Conservation (phyloP, 768 basidiomycete genomes). For the Pholiota microspora region DNA sequence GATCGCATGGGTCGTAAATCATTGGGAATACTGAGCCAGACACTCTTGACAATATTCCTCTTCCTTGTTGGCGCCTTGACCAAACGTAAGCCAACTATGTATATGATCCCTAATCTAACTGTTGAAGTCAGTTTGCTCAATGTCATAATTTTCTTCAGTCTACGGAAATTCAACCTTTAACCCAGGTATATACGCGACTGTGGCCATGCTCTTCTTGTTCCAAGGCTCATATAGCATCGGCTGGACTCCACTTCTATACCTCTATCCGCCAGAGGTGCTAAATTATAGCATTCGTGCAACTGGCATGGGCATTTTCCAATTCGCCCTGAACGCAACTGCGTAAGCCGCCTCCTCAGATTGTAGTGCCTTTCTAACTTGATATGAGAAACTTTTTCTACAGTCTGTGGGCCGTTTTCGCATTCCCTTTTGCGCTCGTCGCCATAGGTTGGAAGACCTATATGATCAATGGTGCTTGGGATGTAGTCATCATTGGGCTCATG, state of each 20-base stretch:
- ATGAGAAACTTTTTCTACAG: not conserved
- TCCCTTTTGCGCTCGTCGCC: slow-evolving; percentile 15
- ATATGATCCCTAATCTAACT: not conserved
- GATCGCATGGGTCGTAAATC: slow-evolving; percentile 17
- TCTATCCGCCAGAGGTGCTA: slow-evolving; percentile 17
- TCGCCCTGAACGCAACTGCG: slow-evolving; percentile 16
- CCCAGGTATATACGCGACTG: slow-evolving; percentile 15
- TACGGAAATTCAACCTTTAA: slow-evolving; percentile 13
- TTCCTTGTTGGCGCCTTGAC: slow-evolving; percentile 17
- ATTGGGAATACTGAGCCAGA: slow-evolving; percentile 14
- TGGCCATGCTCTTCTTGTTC: slow-evolving; percentile 17
- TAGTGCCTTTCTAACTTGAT: not conserved
- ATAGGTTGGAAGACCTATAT: slow-evolving; percentile 18
- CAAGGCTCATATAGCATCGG: slow-evolving; percentile 18
- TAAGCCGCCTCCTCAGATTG: not conserved
- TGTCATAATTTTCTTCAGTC: not conserved
- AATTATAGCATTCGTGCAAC: slow-evolving; percentile 17
- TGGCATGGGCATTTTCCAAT: slow-evolving; percentile 19
- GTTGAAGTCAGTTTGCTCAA: not conserved
- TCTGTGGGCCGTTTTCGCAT: slow-evolving; percentile 13
- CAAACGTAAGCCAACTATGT: slow-evolving; percentile 7
- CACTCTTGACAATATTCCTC: slow-evolving; percentile 14
- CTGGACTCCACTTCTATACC: slow-evolving; percentile 16
- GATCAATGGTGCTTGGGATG: slow-evolving; percentile 18
- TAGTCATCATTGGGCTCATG: slow-evolving; percentile 14